A percentile compares a stretch with the other conserved stretches of the same genome.
phyloP scores from a whole-genome alignment of 768 basidiomycete species.

The Artomyces pyxidatus region DNA sequence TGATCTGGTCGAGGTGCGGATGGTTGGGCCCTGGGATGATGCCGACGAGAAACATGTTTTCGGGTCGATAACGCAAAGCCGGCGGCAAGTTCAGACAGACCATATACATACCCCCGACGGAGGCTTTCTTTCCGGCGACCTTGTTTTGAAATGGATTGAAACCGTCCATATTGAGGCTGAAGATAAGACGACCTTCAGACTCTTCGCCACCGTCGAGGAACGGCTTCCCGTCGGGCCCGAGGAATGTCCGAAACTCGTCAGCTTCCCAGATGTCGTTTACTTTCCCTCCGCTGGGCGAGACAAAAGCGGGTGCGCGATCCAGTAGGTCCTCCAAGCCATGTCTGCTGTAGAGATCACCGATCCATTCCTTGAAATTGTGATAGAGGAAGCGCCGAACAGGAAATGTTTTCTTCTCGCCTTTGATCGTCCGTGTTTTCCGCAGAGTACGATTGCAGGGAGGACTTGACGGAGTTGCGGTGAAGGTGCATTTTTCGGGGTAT shows the following conservation, averaged over 20 bases:
- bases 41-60: constrained; percentile 35
- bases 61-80: constrained; percentile 24
- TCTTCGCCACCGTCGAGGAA: not conserved
- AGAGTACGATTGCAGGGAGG: not conserved
- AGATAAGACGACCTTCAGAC: constrained; percentile 20
- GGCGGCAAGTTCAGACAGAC: constrained; percentile 30
- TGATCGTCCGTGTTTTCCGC: not conserved
- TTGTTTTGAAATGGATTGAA: constrained; percentile 31
- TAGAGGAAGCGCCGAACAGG: constrained; percentile 1
- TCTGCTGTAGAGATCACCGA: not conserved
- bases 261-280: constrained; percentile 8
- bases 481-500: constrained; percentile 2
- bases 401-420: not conserved
- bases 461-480: not conserved
- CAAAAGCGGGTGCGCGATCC: not conserved
- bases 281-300: not conserved
- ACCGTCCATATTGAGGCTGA: constrained; percentile 26
- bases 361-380: constrained; percentile 8
- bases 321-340: constrained; percentile 4
- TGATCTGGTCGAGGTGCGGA: constrained; percentile 26
- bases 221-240: constrained; percentile 1
- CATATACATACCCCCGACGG: constrained; percentile 24
- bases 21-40: constrained; percentile 34
- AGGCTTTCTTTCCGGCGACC: constrained; percentile 20
- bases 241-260: not conserved